Percentiles rank a stretch among this genome's conserved stretches.
Conservation (phyloP, 495 filamentous ascomycete species). For the Penicillium daleae region DNA sequence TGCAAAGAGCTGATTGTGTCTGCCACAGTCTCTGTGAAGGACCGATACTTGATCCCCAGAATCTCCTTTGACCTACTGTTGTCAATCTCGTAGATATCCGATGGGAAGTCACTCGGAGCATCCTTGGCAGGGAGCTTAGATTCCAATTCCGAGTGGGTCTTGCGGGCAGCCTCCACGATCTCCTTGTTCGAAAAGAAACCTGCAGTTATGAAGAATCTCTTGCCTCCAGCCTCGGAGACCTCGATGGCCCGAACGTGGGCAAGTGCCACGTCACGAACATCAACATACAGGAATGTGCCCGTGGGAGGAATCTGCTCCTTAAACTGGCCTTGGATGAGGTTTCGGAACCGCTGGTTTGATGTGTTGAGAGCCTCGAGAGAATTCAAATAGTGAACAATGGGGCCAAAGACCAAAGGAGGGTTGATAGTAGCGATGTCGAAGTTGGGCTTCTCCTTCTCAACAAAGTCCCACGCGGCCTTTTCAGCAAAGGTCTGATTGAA, state of each 20-base stretch:
- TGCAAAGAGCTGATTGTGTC: slow-evolving; percentile 60
- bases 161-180: slow-evolving; percentile 63
- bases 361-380: slow-evolving; percentile 70
- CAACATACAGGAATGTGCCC: slow-evolving; percentile 61
- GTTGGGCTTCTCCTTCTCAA: slow-evolving; percentile 76
- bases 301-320: slow-evolving; percentile 65
- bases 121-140: slow-evolving; percentile 60
- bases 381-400: slow-evolving; percentile 67
- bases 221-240: slow-evolving; percentile 63
- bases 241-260: slow-evolving; percentile 76
- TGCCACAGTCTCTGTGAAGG: slow-evolving; percentile 57
- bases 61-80: slow-evolving; percentile 59
- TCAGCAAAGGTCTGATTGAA: slow-evolving; percentile 55
- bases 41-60: slow-evolving; percentile 60
- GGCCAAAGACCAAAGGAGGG: slow-evolving; percentile 72
- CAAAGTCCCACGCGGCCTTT: slow-evolving; percentile 80
- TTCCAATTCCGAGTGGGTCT: slow-evolving; percentile 67
- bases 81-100: slow-evolving; percentile 50
- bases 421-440: slow-evolving; percentile 77
- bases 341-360: slow-evolving; percentile 60
- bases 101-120: slow-evolving; percentile 40
- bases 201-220: slow-evolving; percentile 71
- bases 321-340: slow-evolving; percentile 64
- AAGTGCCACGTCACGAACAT: slow-evolving; percentile 71
- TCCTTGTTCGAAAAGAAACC: slow-evolving; percentile 69